These are phyloP conservation scores for Microglena sp. DNA, from an alignment of 139 green algal genomes.

Conservation along the genomic window DNA sequence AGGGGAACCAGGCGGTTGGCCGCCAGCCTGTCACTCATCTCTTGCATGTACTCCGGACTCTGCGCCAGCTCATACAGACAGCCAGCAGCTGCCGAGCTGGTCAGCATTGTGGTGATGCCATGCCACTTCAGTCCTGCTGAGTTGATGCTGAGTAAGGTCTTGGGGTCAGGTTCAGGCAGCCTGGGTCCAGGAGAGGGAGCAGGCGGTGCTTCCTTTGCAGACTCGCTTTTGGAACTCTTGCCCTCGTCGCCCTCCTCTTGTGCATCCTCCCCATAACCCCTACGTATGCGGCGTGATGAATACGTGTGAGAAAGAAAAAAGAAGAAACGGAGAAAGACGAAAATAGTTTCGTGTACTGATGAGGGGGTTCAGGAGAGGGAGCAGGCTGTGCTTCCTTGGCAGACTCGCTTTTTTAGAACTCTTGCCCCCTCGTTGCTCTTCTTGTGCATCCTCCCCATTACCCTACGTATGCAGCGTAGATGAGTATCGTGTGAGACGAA, in stretches of 20 bases:
- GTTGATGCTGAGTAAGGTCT: constrained; percentile 15
- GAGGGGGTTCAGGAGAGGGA: not conserved
- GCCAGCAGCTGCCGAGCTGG: constrained; percentile 4
- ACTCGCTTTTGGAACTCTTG: not conserved
- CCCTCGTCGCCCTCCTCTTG: not conserved
- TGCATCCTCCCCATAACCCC: too few relatives aligned
- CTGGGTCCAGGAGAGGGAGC: not conserved
- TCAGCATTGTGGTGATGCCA: not conserved
- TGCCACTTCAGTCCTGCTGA: constrained; percentile 15
- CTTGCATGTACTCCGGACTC: constrained; percentile 14
- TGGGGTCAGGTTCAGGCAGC: not conserved
- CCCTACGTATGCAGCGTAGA: too few relatives aligned
- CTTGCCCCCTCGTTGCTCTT: too few relatives aligned
- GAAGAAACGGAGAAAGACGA: not conserved
- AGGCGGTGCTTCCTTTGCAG: not conserved
- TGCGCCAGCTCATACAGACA: constrained; percentile 19
- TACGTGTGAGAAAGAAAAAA: not conserved
- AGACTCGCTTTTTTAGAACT: not conserved
- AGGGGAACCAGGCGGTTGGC: constrained; percentile 11
- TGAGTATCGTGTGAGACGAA: too few relatives aligned
- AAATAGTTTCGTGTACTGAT: too few relatives aligned
- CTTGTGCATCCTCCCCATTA: too few relatives aligned
- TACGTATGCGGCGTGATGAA: too few relatives aligned
- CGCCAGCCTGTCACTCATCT: constrained; percentile 6
- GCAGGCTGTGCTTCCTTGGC: not conserved